Conservation (phyloP, 352 stramenopile genomes). For the Thraustochytrium sp. region DNA sequence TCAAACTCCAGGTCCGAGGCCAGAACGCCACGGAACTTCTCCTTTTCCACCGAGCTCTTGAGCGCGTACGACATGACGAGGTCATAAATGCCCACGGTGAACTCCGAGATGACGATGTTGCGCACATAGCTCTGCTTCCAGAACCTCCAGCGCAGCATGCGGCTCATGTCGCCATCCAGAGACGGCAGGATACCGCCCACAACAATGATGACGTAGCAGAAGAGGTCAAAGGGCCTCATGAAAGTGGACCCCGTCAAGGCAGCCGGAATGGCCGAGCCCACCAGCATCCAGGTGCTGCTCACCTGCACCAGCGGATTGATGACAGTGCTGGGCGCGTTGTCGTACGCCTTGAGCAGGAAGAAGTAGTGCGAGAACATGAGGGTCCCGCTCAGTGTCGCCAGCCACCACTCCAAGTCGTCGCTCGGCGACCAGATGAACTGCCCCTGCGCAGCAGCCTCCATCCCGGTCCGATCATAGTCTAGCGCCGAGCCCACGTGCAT, state of each 20-base stretch:
- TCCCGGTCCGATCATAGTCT: no score
- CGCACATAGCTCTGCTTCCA: constrained; percentile 26
- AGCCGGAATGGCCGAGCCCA: constrained; percentile 12
- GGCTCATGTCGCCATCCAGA: constrained; percentile 22
- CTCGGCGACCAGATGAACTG: constrained; percentile 37
- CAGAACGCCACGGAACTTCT: constrained; percentile 33
- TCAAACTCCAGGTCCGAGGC: constrained; percentile 31
- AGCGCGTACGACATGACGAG: constrained; percentile 38
- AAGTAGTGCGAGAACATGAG: constrained; percentile 45
- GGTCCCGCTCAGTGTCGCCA: constrained; percentile 24
- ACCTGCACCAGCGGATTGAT: constrained; percentile 44
- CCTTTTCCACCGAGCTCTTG: constrained; percentile 40
- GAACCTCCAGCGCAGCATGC: constrained; percentile 3
- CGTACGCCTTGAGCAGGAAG: constrained; percentile 34
- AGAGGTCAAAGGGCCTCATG: constrained; percentile 24
- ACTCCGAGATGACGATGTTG: constrained; percentile 38
- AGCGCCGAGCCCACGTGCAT: not conserved
- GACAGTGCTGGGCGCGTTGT: constrained; percentile 36
- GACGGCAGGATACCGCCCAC: constrained; percentile 40
- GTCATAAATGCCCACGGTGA: constrained; percentile 42
- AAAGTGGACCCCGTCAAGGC: constrained; percentile 36
- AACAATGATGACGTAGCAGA: constrained; percentile 46
- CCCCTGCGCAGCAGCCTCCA: no score
- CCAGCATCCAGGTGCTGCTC: constrained; percentile 23
- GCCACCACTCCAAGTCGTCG: constrained; percentile 43